Percentiles rank a stretch among this genome's conserved stretches.
phyloP scores from a whole-genome alignment of 495 filamentous ascomycete genomes.

The Trichoderma virens region DNA sequence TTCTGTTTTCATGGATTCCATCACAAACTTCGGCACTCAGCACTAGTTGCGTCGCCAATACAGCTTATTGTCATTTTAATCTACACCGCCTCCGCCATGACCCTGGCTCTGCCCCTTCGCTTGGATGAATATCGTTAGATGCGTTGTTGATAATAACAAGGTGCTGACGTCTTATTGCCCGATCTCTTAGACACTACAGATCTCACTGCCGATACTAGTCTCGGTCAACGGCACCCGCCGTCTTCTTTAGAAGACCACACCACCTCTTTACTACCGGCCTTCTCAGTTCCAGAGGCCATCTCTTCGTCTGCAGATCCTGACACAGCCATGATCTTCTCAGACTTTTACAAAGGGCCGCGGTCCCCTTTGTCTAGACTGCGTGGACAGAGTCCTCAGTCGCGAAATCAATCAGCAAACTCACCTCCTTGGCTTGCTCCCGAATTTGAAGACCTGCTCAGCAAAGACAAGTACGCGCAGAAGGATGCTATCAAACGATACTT shows the following conservation, averaged over 20 bases:
- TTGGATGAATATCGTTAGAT: not conserved
- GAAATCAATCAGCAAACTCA: not conserved
- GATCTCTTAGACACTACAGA: not conserved
- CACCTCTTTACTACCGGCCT: not conserved
- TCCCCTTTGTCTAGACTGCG: constrained; percentile 13
- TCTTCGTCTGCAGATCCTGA: not conserved
- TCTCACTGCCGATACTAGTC: not conserved
- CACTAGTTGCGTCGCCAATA: not conserved
- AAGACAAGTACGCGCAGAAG: constrained; percentile 47
- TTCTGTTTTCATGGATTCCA: not conserved
- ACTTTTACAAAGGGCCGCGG: constrained; percentile 27
- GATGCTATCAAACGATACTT: constrained; percentile 46
- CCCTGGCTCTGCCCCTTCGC: not conserved
- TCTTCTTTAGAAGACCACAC: not conserved
- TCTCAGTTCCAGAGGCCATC: not conserved
- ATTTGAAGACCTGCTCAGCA: constrained; percentile 45
- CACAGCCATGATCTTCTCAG: constrained; percentile 25
- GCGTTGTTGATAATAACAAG: not conserved
- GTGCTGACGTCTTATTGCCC: not conserved
- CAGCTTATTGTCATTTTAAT: not conserved
- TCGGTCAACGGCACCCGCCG: not conserved
- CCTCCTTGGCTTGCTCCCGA: constrained; percentile 16
- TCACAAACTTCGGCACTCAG: not conserved
- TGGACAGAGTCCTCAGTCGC: not conserved
- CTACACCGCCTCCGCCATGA: not conserved